Percentiles rank a stretch among this genome's conserved stretches.
Evolutionary conservation across 768 basidiomycete genomes (phyloP).

Genomic region (Arthromyces matolae): DNA sequence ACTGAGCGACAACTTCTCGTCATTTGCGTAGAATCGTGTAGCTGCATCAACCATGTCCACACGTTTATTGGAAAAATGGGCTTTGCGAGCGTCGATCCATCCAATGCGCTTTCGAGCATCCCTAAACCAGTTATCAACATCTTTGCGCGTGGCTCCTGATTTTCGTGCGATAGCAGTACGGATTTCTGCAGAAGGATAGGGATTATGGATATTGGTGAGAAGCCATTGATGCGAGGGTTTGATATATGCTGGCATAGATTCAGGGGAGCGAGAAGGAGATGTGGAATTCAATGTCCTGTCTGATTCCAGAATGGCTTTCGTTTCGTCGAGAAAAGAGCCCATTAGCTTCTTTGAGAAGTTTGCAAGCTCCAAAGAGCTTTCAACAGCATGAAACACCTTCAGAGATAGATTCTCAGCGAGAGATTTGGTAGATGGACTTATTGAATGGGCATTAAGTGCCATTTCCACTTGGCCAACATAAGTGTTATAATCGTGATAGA

Average conservation of each 20-base stretch:
- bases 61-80: slow-evolving; percentile 30
- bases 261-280: not conserved
- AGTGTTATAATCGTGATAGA: not conserved
- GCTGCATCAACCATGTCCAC: slow-evolving; percentile 35
- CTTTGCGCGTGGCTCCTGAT: slow-evolving; percentile 20
- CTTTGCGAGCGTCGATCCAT: slow-evolving; percentile 41
- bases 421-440: not conserved
- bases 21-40: slow-evolving; percentile 25
- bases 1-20: slow-evolving; percentile 18
- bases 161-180: slow-evolving; percentile 25
- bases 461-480: too few species aligned
- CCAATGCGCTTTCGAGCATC: slow-evolving; percentile 48
- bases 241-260: not conserved
- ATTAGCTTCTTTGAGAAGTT: not conserved
- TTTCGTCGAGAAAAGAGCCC: not conserved
- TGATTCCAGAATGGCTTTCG: not conserved
- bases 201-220: slow-evolving; percentile 42
- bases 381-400: not conserved
- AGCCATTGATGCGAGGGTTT: slow-evolving; percentile 36
- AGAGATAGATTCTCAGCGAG: not conserved
- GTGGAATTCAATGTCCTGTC: not conserved
- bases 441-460: not conserved
- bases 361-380: not conserved
- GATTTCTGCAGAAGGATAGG: slow-evolving; percentile 40
- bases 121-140: slow-evolving; percentile 47